Percentiles rank a stretch among this genome's conserved stretches.
These are phyloP conservation scores for Colletotrichum eremochloae DNA, from an alignment of 2,329 filamentous ascomycete species.

Conservation along the genomic window DNA sequence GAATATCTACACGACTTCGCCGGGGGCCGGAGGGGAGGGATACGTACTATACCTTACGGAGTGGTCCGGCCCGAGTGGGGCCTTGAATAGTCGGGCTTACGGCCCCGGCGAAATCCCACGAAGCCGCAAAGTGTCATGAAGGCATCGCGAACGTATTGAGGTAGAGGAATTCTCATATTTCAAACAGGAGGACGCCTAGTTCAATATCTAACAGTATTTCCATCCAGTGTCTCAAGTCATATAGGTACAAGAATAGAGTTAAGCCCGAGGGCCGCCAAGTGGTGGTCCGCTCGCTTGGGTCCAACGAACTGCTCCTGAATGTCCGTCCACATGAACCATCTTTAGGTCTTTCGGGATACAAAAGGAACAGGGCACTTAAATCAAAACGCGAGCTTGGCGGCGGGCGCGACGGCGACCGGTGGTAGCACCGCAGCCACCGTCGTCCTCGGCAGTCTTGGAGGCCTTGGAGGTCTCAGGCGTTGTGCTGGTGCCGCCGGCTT, in stretches of 20 bases:
- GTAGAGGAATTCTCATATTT: slow-evolving; percentile 31
- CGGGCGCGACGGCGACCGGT: slow-evolving; percentile 36
- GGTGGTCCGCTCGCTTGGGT: background rate
- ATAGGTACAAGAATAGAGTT: slow-evolving; percentile 33
- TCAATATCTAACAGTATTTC: slow-evolving; percentile 29
- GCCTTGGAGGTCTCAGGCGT: background rate
- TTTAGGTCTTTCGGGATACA: background rate
- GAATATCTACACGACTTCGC: no score
- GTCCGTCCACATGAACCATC: background rate
- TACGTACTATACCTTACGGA: no score
- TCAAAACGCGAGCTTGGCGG: slow-evolving; percentile 1
- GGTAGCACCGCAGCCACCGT: slow-evolving; percentile 18
- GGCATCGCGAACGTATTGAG: background rate
- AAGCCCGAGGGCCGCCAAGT: background rate
- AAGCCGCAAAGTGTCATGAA: no score
- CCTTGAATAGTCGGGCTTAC: no score
- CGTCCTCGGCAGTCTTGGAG: no score
- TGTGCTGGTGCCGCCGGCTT: slow-evolving; percentile 35
- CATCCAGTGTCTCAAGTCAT: slow-evolving; percentile 41
- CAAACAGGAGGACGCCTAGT: slow-evolving; percentile 29
- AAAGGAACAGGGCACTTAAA: no score
- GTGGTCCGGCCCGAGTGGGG: no score
- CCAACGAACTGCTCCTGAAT: background rate
- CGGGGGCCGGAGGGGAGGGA: no score
- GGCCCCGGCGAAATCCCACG: no score